phyloP scores from a whole-genome alignment of 495 filamentous ascomycete genomes.

The Staphylotrichum tortipilum region DNA sequence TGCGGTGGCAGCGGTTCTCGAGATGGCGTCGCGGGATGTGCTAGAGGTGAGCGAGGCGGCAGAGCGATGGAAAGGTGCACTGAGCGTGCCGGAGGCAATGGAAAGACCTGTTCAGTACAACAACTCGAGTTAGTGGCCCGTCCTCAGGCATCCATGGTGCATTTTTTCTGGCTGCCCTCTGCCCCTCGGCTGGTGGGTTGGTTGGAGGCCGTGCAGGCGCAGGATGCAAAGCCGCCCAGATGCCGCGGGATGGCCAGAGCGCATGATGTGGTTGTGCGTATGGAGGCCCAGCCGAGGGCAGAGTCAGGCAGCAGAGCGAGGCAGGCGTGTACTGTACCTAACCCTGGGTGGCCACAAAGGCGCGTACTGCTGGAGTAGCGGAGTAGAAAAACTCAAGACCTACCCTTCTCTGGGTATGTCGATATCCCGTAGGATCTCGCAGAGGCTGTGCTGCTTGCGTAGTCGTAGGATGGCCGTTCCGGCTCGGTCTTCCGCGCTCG shows the following conservation, averaged over 20 bases:
- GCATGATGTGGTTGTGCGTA: too few species aligned
- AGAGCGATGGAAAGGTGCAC: slow-evolving; percentile 38
- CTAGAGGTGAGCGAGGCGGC: slow-evolving; percentile 32
- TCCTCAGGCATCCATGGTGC: slow-evolving; percentile 6
- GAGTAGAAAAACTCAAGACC: too few species aligned
- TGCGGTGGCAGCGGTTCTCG: slow-evolving; percentile 18
- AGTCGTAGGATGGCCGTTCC: slow-evolving; percentile 19
- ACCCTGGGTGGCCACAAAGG: too few species aligned
- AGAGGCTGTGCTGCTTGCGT: slow-evolving; percentile 19
- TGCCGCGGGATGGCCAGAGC: too few species aligned
- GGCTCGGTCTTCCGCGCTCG: slow-evolving; percentile 28
- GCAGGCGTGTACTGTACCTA: too few species aligned
- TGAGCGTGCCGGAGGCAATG: slow-evolving; percentile 29
- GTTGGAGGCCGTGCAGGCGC: too few species aligned
- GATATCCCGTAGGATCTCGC: slow-evolving; percentile 20
- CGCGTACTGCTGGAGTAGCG: background rate
- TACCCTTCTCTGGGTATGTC: slow-evolving; percentile 40
- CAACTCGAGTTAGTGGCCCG: slow-evolving; percentile 10
- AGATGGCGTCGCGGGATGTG: slow-evolving; percentile 31
- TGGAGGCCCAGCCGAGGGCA: too few species aligned
- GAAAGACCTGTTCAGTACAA: slow-evolving; percentile 27
- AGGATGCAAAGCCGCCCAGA: too few species aligned
- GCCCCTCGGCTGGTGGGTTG: background rate
- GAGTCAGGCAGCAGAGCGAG: too few species aligned
- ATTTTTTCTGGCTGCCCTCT: background rate